Base-by-base conservation (phyloP, 345 rosid genomes). In the Luvunga scandens region DNA sequence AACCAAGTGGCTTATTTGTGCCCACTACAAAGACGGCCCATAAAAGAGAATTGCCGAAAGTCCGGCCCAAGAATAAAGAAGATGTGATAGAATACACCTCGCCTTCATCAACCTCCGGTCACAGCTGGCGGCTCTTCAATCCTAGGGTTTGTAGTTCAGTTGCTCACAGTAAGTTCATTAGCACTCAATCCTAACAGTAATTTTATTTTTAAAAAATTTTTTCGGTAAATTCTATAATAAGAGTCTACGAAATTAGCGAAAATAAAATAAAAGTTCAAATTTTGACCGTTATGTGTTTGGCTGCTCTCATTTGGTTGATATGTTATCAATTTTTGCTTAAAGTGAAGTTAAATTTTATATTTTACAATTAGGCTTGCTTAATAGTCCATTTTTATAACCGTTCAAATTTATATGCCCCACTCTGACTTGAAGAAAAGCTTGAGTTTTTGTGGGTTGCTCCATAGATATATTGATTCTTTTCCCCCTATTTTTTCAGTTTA, bases 61-160 rank as follows among this genome's bases (percentile, higher is more conserved):
- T 9, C 38, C 18, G 25, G 62, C 64, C 78, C 72, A 66, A 66
- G 19, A 75, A 65, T 14, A 13, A 48, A 30, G 81, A 39, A 63
- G 83, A 77, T 24, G 78, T 75, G 85, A 81, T 86, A 59, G 56
- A 59, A 61, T 84, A 67, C 89, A 73, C 42, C 81, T 82, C 80
- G 84, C 71, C 65, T 80, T 80, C 82, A 82, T 80, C 86, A 82
- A 16, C 83, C 22, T 31, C 45, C 22, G n/a, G 71, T 64, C 72
- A 4, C 34, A 57, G 67, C 55, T 68, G 77, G 75, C 60, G 81
- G 83, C 48, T 64, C 76, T 61, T 63, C 81, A 75, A 75, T 70
- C 80, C 83, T 82, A 84, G 81, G 89, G 86, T 86, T 86, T 79
- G 71, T 6, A 75, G 18, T 68, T 66, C 71, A 30, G 64, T 76